These are phyloP conservation scores for Calycina marina DNA, from an alignment of 2,329 filamentous ascomycete genomes.

Conservation along the genomic window DNA sequence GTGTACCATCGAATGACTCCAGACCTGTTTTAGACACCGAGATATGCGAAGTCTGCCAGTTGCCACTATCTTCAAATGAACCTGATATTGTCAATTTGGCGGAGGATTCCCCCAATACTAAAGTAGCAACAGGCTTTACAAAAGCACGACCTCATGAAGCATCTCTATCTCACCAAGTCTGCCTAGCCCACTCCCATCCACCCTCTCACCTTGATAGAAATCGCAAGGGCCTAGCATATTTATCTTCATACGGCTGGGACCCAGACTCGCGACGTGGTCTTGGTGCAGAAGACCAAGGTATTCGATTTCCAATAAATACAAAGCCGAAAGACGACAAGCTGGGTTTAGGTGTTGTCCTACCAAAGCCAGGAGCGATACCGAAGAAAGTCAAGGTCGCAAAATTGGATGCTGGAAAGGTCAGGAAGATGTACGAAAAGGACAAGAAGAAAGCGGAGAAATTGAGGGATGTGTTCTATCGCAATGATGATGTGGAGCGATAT, in stretches of 20 bases:
- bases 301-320: conserved; percentile 60
- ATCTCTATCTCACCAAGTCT: conserved; percentile 58
- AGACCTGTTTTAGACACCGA: not conserved
- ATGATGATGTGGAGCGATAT: conserved; percentile 63
- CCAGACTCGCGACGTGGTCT: conserved; percentile 59
- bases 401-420: conserved; percentile 56
- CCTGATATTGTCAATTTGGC: conserved; percentile 1
- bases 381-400: conserved; percentile 31
- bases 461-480: conserved; percentile 57
- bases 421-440: conserved; percentile 45
- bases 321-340: conserved; percentile 56
- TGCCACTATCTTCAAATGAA: conserved; percentile 37
- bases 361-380: conserved; percentile 22
- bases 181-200: conserved; percentile 52
- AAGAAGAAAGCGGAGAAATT: conserved; percentile 49
- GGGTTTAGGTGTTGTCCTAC: conserved; percentile 48
- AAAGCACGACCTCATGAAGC: conserved; percentile 33
- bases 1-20: not conserved
- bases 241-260: conserved; percentile 59
- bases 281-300: conserved; percentile 53
- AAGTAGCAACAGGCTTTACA: conserved; percentile 9
- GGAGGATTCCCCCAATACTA: not conserved
- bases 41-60: conserved; percentile 43
- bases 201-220: conserved; percentile 57
- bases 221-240: conserved; percentile 53